Percentiles rank a stretch among this genome's conserved stretches.
Evolutionary conservation across 148 eudicot species (phyloP).

Genomic region (Camellia sinensis): DNA sequence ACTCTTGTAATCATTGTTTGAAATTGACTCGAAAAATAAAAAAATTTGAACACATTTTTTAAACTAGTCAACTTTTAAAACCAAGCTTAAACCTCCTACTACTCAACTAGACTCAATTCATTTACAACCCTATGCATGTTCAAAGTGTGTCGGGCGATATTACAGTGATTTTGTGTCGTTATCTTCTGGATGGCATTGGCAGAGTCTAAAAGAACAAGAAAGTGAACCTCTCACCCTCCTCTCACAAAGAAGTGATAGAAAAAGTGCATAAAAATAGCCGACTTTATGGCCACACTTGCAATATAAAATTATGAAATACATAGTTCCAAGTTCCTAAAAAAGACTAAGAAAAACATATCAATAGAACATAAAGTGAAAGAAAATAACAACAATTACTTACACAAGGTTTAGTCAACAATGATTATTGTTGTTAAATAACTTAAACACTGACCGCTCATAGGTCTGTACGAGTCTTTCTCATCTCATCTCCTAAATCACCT

Average conservation of each 20-base stretch:
- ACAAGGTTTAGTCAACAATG: neutral
- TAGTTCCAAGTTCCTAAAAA: neutral
- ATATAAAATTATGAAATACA: neutral
- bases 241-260: neutral
- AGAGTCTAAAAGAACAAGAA: no score
- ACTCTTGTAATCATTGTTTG: no score
- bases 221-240: no score
- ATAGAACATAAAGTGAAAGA: neutral
- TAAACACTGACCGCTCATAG: constrained; percentile 4
- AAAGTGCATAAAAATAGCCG: neutral
- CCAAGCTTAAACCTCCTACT: no score
- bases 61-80: no score
- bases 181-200: no score
- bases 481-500: constrained; percentile 32
- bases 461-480: constrained; percentile 16
- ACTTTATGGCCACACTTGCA: neutral
- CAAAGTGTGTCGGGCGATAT: no score
- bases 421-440: neutral
- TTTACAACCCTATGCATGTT: no score
- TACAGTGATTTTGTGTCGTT: no score
- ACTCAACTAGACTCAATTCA: no score
- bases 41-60: no score
- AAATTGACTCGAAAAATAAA: no score
- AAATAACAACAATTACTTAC: neutral
- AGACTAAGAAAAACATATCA: neutral